A percentile compares a stretch with the other conserved stretches of the same genome.
Evolutionary conservation across 768 basidiomycete genomes (phyloP).

Genomic region (Naganishia friedmannii): DNA sequence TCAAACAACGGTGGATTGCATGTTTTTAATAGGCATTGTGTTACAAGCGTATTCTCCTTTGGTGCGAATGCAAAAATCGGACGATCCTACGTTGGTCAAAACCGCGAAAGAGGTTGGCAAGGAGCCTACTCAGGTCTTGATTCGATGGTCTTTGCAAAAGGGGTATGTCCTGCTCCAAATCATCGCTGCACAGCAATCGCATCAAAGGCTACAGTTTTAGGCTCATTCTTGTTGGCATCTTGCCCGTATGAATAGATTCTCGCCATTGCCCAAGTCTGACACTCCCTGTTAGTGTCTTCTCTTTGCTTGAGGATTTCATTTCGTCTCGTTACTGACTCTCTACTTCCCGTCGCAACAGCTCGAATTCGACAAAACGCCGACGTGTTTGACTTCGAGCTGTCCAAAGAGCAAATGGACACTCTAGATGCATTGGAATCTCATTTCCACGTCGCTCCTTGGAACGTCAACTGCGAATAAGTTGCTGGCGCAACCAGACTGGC

Average conservation of each 20-base stretch:
- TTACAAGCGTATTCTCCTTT: slow-evolving; percentile 48
- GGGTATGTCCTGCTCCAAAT: slow-evolving; percentile 50
- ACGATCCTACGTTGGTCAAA: slow-evolving; percentile 39
- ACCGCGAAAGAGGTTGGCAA: slow-evolving; percentile 49
- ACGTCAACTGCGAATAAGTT: slow-evolving; percentile 12
- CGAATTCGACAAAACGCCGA: slow-evolving; percentile 59
- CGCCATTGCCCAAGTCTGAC: slow-evolving; percentile 80
- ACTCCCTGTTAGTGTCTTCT: slow-evolving; percentile 39
- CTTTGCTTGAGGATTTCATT: slow-evolving; percentile 61
- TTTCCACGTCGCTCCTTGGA: slow-evolving; percentile 22
- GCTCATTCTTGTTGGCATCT: no score
- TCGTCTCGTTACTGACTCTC: not conserved
- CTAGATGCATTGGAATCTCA: slow-evolving; percentile 66
- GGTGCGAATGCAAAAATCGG: slow-evolving; percentile 41
- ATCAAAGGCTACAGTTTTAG: no score
- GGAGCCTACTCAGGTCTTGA: slow-evolving; percentile 54
- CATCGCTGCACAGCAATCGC: no score
- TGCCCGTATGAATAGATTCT: no score
- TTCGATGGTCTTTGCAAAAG: slow-evolving; percentile 56
- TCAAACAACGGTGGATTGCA: not conserved
- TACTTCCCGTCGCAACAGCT: slow-evolving; percentile 17
- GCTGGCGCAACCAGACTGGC: no score
- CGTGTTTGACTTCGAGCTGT: slow-evolving; percentile 73
- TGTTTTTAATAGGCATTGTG: slow-evolving; percentile 22
- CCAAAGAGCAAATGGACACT: slow-evolving; percentile 62